These are phyloP conservation scores for Cyclostephanos tholiformis DNA, from an alignment of 108 stramenopile species.

Conservation along the genomic window DNA sequence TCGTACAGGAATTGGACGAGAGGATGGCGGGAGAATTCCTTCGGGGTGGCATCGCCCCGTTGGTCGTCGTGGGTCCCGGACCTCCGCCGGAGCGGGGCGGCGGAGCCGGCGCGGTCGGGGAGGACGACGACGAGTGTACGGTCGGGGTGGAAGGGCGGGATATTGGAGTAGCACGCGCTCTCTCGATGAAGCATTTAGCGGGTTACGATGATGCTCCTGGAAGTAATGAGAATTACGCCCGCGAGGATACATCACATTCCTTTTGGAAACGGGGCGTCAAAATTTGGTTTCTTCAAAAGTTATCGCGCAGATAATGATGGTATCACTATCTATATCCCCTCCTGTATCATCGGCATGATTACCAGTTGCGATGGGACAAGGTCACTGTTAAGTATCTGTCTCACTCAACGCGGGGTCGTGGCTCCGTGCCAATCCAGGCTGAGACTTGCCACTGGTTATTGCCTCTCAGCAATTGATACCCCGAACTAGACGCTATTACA, in stretches of 20 bases:
- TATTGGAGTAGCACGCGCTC: not conserved
- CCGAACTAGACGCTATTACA: too few relatives aligned
- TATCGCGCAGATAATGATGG: not conserved
- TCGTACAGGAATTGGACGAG: constrained; percentile 67
- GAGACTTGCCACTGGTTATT: too few relatives aligned
- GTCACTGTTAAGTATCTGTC: not conserved
- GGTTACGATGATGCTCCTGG: not conserved
- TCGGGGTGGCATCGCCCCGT: not conserved
- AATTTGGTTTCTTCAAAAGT: not conserved
- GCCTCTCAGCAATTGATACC: too few relatives aligned
- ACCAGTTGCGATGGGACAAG: not conserved
- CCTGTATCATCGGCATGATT: not conserved
- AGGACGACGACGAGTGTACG: not conserved
- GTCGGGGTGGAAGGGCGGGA: not conserved
- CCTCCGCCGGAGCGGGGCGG: not conserved
- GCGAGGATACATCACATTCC: not conserved
- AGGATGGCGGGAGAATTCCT: constrained; percentile 41
- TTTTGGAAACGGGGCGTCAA: not conserved
- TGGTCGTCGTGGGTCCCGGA: not conserved
- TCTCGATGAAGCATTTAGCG: not conserved
- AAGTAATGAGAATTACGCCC: not conserved
- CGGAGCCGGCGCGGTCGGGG: not conserved
- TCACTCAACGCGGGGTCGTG: not conserved
- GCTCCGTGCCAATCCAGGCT: too few relatives aligned
- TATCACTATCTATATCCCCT: not conserved